Evolutionary conservation across 2,329 filamentous ascomycete genomes (phyloP), one percentile per base, ranked within the genome.

Genomic region (Cyclaneusma minus): DNA sequence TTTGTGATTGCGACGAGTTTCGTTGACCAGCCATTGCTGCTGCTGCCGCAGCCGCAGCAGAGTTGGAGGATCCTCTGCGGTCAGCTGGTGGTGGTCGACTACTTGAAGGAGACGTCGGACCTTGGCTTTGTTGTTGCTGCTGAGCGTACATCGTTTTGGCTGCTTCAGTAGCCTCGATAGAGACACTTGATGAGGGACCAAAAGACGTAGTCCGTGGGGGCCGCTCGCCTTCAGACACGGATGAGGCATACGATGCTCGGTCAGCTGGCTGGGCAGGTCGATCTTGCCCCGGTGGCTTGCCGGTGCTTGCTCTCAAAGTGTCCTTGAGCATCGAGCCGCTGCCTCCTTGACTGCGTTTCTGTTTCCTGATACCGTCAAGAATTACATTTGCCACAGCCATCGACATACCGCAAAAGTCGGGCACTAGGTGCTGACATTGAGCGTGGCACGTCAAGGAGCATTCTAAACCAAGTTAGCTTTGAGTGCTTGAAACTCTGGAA

Each of bases 321-420:
- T 68, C 66, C 25, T 71, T 69, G 33, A 64, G 68, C 51, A 87
- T 59, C 22, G 55, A 66, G 1, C 60, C 54, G 0, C 53, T 55
- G 49, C 70, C 67, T 27, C 61, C 60, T 52, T 78, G 62, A 25
- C 60, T 54, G 32, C 71, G 67, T 55, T 85, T 91, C 32, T 79
- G 75, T 25, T 72, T 73, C 44, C 82, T 71, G 40, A 94, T 80
- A 25, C 85, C 82, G 36, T 84, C 77, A 29, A 95, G 54, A 37
- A 98, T 94, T 46, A 91, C 74, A 50, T 94, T 95, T 22, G 89
- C 89, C 19, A 82, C 80, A 30, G 89, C 80, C 89, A 95, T 95
- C 15, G 84, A 91, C 84, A 98, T 98, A 41, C 89, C 89, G 50
- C 89, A 98, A 56, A 98, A 98, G 51, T 98, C 89, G 12, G 89